Percentiles rank a stretch among this genome's conserved stretches.
Conservation (phyloP, 78 protist genomes). For the Parvularia atlantis region DNA sequence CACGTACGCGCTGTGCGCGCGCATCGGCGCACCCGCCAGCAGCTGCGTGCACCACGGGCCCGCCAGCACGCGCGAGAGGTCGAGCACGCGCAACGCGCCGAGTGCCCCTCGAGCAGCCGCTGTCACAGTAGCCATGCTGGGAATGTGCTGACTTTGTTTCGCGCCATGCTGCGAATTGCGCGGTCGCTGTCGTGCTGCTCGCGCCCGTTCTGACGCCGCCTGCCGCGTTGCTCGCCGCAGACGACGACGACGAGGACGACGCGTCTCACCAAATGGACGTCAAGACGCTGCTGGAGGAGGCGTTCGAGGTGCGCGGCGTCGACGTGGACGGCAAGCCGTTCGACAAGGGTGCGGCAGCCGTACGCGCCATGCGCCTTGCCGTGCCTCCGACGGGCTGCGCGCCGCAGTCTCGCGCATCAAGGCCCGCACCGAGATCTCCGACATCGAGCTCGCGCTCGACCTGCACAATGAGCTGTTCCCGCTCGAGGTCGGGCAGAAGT, state of each 20-base stretch:
- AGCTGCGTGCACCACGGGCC: background rate
- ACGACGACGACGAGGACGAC: too few species aligned
- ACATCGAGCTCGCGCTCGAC: slow-evolving; percentile 64
- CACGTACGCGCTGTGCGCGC: too few species aligned
- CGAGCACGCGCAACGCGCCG: background rate
- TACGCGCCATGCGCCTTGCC: too few species aligned
- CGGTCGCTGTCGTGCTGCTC: too few species aligned
- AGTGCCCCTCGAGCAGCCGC: too few species aligned
- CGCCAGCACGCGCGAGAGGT: slow-evolving; percentile 4
- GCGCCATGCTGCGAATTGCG: too few species aligned
- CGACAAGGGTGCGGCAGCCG: slow-evolving; percentile 43
- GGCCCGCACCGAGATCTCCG: slow-evolving; percentile 47
- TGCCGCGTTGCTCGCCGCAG: too few species aligned
- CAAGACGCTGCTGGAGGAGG: slow-evolving; percentile 63
- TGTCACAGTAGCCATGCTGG: too few species aligned
- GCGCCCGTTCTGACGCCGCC: too few species aligned
- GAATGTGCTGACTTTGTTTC: too few species aligned
- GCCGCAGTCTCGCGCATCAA: slow-evolving; percentile 49
- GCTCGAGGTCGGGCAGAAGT: slow-evolving; percentile 42
- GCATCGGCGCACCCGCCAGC: background rate
- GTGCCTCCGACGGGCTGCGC: too few species aligned
- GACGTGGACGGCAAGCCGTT: slow-evolving; percentile 65
- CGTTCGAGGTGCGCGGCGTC: slow-evolving; percentile 52
- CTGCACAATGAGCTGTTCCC: slow-evolving; percentile 71
- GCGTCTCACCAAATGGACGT: too few species aligned